Evolutionary conservation across 805 yeast genomes (phyloP), one percentile per base, ranked within the genome.

Genomic region (Hyphopichia homilentoma): DNA sequence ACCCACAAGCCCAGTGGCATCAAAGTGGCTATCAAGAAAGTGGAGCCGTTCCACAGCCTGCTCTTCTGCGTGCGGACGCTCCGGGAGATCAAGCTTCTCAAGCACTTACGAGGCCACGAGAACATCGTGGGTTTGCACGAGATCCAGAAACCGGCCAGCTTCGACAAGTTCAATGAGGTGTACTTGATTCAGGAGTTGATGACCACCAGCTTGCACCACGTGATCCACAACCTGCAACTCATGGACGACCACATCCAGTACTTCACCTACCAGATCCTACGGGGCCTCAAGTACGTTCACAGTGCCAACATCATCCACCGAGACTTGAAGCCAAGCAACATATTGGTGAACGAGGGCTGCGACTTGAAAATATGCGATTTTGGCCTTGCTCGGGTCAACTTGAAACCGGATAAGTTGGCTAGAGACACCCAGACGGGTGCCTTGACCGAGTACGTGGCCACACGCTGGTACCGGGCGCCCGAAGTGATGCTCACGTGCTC

Each of bases 401-500:
- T 32, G 5, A 32, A 41, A 5, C 39, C 38, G 3, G 48, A 50
- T 27, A 50, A 49, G 23, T 52, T 48, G 29, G n/a, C n/a, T n/a
- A 34, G 51, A 1, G 20, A 18, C 15, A 29, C 9, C 8, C 20
- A 17, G 8, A 23, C 13, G 15, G n/a, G 27, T 14, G 28, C 14
- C 16, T 64, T 83, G 63, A 84, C 90, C 0, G 90, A 84, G 50
- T 84, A 84, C 44, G 93, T 84, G 3, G 90, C 90, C 3, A 84
- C 93, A 6, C 64, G 93, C 45, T 84, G 90, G 90, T 84, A 84
- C 52, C 61, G 93, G 33, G 90, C 90, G 0, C 90, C 90, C 0
- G 93, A 84, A 53, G 81, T 84, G 36, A 84, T 84, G 90, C 58
- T 84, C 17, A 76, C 85, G 1, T 70, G 75, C 38, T 79, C 84